Percentiles rank a stretch among this genome's conserved stretches.
Evolutionary conservation across 306 rosid genomes (phyloP).

Genomic region (Prunus campanulata): DNA sequence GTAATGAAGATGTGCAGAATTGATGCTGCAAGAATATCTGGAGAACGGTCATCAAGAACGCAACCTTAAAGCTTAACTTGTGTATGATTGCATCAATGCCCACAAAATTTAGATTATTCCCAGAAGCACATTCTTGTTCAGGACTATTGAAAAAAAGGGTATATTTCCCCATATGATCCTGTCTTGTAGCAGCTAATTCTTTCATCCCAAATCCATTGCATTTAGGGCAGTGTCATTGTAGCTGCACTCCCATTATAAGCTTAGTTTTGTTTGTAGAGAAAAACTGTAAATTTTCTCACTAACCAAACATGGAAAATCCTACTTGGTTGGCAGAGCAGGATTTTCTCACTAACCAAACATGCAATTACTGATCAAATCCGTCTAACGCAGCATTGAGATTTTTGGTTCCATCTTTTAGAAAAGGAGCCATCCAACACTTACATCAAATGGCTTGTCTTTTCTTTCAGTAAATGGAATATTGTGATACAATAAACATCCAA

Average conservation of each 20-base stretch:
- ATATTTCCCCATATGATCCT: slow-evolving; percentile 22
- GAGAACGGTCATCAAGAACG: slow-evolving; percentile 42
- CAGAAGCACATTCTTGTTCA: slow-evolving; percentile 38
- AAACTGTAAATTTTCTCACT: too few relatives aligned
- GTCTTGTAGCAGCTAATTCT: slow-evolving; percentile 33
- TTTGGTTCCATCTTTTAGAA: not conserved
- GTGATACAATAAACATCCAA: too few relatives aligned
- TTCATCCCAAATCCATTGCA: slow-evolving; percentile 4
- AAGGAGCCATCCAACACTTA: not conserved
- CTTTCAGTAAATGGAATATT: too few relatives aligned
- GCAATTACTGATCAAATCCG: not conserved
- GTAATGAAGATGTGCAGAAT: slow-evolving; percentile 46
- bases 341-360: not conserved
- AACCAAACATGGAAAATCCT: too few relatives aligned
- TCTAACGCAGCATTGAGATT: not conserved
- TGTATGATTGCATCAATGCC: slow-evolving; percentile 62
- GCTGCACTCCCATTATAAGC: slow-evolving; percentile 8
- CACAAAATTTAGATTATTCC: slow-evolving; percentile 45
- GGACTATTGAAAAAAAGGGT: slow-evolving; percentile 17
- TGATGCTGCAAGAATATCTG: slow-evolving; percentile 60
- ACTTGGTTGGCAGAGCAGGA: too few relatives aligned
- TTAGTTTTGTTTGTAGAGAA: too few relatives aligned
- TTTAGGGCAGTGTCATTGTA: slow-evolving; percentile 15
- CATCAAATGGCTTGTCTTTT: not conserved
- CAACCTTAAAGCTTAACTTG: slow-evolving; percentile 41